Evolutionary conservation across 306 rosid genomes (phyloP).

Genomic region (Citrullus amarus): DNA sequence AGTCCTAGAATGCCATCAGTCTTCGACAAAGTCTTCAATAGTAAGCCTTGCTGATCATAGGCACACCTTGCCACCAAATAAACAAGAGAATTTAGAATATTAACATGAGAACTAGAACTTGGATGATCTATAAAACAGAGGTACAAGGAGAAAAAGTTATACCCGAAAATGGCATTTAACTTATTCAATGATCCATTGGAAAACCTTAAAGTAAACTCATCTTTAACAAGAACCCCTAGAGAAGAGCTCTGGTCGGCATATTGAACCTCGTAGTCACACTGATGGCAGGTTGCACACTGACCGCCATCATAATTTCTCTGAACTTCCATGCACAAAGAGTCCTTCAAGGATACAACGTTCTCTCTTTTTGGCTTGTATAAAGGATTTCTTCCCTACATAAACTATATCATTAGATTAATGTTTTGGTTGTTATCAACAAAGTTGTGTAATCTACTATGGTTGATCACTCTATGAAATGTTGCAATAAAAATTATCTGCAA

Average conservation of each 20-base stretch:
- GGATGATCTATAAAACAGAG: neutral
- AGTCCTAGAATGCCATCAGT: conserved; percentile 78
- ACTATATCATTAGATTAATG: conserved; percentile 13
- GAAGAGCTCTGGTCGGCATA: conserved; percentile 80
- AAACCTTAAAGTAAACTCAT: conserved; percentile 37
- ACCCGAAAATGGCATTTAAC: conserved; percentile 58
- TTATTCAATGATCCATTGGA: conserved; percentile 51
- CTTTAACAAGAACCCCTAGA: conserved; percentile 66
- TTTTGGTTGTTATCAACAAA: neutral
- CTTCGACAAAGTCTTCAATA: conserved; percentile 46
- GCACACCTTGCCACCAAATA: conserved; percentile 47
- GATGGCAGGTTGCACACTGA: conserved; percentile 32
- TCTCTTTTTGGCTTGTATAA: conserved; percentile 55
- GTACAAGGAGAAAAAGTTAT: conserved; percentile 3
- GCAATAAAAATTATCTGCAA: neutral
- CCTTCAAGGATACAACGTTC: conserved; percentile 29
- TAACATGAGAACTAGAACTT: neutral
- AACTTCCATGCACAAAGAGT: conserved; percentile 49
- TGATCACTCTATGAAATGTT: neutral
- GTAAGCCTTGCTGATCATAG: conserved; percentile 73
- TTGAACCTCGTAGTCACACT: conserved; percentile 77
- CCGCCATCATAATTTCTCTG: conserved; percentile 33
- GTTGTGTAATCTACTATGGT: neutral
- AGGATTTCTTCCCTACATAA: conserved; percentile 58
- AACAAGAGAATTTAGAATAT: conserved; percentile 6